phyloP scores from a whole-genome alignment of 805 yeast species.

The Lipomyces yamadae region DNA sequence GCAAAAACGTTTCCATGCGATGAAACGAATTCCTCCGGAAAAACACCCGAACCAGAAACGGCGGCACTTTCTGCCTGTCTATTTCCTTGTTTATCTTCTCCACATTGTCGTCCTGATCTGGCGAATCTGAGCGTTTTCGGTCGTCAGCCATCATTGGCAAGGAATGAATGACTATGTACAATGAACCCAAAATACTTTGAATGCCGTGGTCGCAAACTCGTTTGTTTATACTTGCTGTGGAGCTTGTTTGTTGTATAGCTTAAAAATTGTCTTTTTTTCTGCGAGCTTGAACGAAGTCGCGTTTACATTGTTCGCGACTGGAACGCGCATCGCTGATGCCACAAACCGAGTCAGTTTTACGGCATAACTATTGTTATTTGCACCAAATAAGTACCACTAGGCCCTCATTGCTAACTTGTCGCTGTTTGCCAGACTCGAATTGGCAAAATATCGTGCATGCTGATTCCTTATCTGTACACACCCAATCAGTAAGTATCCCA shows the following conservation, averaged over 20 bases:
- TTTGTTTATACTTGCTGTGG: neutral
- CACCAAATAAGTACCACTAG: no score
- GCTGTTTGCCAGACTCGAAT: no score
- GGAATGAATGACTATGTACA: neutral
- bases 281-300: no score
- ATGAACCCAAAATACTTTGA: neutral
- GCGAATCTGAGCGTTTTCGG: neutral
- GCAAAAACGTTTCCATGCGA: neutral
- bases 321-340: no score
- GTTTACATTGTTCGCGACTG: no score
- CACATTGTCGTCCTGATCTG: neutral
- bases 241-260: no score
- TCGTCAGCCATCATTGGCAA: neutral
- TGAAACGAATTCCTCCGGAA: constrained; percentile 7
- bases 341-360: no score
- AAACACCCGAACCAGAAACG: constrained; percentile 12
- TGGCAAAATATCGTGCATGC: no score
- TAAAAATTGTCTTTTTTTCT: no score
- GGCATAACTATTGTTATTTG: no score
- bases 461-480: no score
- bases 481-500: neutral
- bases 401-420: no score
- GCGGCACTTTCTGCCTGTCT: constrained; percentile 18
- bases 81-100: neutral
- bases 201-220: neutral